phyloP scores from a whole-genome alignment of 2,329 filamentous ascomycete genomes.

The Colletotrichum echinochloae region DNA sequence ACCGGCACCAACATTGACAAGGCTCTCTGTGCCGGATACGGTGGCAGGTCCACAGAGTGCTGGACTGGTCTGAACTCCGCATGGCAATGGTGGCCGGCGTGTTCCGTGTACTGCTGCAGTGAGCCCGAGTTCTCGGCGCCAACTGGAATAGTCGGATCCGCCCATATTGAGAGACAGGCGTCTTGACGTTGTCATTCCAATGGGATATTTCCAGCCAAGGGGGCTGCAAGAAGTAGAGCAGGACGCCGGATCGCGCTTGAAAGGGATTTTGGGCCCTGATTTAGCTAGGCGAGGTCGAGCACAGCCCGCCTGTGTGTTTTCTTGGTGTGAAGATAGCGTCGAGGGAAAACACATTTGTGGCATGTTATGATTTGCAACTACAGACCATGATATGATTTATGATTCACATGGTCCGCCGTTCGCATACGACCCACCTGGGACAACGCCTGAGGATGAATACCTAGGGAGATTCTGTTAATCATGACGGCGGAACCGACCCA shows the following conservation, averaged over 20 bases:
- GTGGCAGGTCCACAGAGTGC: not conserved
- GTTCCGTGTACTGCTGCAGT: constrained; percentile 5
- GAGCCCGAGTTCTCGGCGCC: not conserved
- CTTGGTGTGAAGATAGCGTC: not conserved
- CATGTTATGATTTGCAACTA: not conserved
- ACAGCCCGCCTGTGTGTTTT: not conserved
- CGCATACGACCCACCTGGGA: not conserved
- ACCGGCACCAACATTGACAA: not conserved
- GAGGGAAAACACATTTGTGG: not conserved
- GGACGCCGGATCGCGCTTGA: not conserved
- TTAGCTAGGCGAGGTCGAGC: not conserved
- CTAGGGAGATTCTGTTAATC: not conserved
- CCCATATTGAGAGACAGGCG: not conserved
- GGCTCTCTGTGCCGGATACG: not conserved
- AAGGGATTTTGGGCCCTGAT: not conserved
- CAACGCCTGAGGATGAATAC: not conserved
- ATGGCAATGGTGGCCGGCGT: constrained; percentile 6
- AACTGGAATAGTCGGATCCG: not conserved
- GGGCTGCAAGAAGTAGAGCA: not conserved
- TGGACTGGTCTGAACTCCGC: not conserved
- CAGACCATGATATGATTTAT: not conserved
- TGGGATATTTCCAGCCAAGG: not conserved
- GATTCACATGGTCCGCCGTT: not conserved
- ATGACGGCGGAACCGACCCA: constrained; percentile 13
- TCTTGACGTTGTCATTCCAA: not conserved